Percentiles rank a stretch among this genome's conserved stretches.
phyloP scores from a whole-genome alignment of 2,329 filamentous ascomycete species.

The Arthrocladium fulminans region DNA sequence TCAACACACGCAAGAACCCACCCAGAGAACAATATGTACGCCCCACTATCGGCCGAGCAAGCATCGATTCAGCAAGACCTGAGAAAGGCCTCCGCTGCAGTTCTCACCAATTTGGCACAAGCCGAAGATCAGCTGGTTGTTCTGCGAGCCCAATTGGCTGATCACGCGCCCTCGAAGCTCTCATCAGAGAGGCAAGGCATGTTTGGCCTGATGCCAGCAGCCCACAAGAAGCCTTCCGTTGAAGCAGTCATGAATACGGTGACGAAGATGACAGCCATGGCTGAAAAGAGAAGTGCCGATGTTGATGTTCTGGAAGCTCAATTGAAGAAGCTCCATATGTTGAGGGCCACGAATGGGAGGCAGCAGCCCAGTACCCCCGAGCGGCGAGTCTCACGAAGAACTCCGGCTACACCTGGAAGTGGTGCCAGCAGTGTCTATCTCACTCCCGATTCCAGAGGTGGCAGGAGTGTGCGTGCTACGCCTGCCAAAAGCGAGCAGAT shows the following conservation, averaged over 20 bases:
- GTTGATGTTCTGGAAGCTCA: conserved; percentile 84
- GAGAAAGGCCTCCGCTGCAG: conserved; percentile 61
- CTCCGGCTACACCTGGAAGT: conserved; percentile 17
- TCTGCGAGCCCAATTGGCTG: conserved; percentile 67
- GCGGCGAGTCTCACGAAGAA: conserved; percentile 8
- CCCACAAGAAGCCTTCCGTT: conserved; percentile 64
- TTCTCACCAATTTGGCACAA: conserved; percentile 66
- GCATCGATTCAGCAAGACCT: conserved; percentile 75
- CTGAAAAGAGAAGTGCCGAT: conserved; percentile 81
- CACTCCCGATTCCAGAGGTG: conserved; percentile 21
- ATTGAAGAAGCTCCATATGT: conserved; percentile 61
- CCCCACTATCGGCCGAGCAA: conserved; percentile 78
- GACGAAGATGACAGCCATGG: conserved; percentile 82
- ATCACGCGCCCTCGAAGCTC: conserved; percentile 43
- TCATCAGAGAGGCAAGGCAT: conserved; percentile 32
- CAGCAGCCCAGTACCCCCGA: conserved; percentile 12
- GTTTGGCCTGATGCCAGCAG: conserved; percentile 18
- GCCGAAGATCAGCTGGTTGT: conserved; percentile 72
- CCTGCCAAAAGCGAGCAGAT: conserved; percentile 12
- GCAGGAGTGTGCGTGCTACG: conserved; percentile 9
- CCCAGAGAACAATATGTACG: conserved; percentile 56
- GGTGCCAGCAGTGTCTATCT: conserved; percentile 20
- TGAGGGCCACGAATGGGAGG: neutral
- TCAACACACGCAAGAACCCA: conserved; percentile 63
- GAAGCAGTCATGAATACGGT: conserved; percentile 90